Evolutionary conservation across 176 grass and related monocot genomes (phyloP).

Genomic region (Dactylis glomerata): DNA sequence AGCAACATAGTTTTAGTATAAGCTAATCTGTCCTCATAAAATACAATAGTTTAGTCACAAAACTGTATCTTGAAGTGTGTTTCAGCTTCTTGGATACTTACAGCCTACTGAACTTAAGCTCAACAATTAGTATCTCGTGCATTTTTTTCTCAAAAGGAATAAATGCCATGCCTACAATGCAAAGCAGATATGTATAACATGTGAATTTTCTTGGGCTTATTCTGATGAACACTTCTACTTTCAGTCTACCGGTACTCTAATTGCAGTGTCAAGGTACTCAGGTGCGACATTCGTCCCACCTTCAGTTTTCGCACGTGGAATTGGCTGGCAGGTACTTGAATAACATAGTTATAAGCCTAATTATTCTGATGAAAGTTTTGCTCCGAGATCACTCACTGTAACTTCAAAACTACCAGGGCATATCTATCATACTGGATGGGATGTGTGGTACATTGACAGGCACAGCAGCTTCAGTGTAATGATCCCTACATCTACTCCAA

Average conservation of each 20-base stretch:
- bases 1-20: background rate
- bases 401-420: constrained; percentile 50
- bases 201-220: background rate
- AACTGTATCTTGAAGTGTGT: background rate
- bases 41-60: background rate
- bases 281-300: constrained; percentile 80
- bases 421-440: constrained; percentile 87
- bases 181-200: background rate
- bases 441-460: constrained; percentile 82
- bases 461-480: constrained; percentile 89
- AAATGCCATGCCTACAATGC: background rate
- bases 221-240: constrained; percentile 20
- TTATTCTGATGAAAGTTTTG: constrained; percentile 16
- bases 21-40: background rate
- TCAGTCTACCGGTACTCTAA: constrained; percentile 87
- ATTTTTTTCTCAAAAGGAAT: no score
- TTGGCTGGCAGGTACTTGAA: constrained; percentile 86
- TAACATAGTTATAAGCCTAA: background rate
- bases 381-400: background rate
- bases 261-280: constrained; percentile 62
- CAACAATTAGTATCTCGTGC: background rate
- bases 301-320: constrained; percentile 72
- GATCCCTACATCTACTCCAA: background rate
- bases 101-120: background rate
- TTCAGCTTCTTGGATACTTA: background rate